A percentile compares a stretch with the other conserved stretches of the same genome.
Evolutionary conservation across 2,329 filamentous ascomycete species (phyloP).

Genomic region (Cordyceps cateniannulata): DNA sequence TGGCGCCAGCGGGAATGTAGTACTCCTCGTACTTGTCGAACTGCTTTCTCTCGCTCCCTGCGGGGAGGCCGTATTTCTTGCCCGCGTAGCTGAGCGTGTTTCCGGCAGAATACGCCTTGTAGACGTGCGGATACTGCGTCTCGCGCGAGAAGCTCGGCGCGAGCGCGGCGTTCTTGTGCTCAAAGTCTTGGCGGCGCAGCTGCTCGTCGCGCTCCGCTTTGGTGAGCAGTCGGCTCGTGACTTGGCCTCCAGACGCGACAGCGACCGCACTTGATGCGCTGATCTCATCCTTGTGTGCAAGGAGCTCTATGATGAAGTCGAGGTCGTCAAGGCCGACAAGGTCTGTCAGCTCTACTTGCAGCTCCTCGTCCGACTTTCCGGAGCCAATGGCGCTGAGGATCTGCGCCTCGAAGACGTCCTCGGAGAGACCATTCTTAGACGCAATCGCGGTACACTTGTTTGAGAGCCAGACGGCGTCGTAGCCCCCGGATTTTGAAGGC

Average conservation of each 20-base stretch:
- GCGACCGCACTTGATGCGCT: slow-evolving; percentile 37
- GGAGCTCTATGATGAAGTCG: slow-evolving; percentile 87
- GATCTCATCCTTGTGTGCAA: slow-evolving; percentile 68
- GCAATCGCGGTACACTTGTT: slow-evolving; percentile 63
- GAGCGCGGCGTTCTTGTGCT: slow-evolving; percentile 74
- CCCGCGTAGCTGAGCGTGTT: slow-evolving; percentile 78
- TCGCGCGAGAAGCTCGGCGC: slow-evolving; percentile 65
- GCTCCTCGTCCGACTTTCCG: slow-evolving; percentile 65
- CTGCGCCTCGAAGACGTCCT: slow-evolving; percentile 68
- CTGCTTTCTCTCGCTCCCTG: slow-evolving; percentile 65
- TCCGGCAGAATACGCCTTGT: slow-evolving; percentile 73
- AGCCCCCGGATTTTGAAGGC: slow-evolving; percentile 27
- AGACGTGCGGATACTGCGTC: slow-evolving; percentile 87
- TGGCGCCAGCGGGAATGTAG: slow-evolving; percentile 72
- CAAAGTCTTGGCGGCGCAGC: slow-evolving; percentile 66
- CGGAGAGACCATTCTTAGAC: slow-evolving; percentile 57
- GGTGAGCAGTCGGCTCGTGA: slow-evolving; percentile 55
- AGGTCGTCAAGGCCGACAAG: slow-evolving; percentile 89
- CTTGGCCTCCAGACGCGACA: slow-evolving; percentile 25
- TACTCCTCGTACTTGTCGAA: slow-evolving; percentile 83
- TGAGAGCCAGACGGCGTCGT: slow-evolving; percentile 64
- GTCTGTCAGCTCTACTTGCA: slow-evolving; percentile 87
- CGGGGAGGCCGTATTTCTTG: slow-evolving; percentile 73
- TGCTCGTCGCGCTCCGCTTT: slow-evolving; percentile 72
- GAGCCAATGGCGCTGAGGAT: slow-evolving; percentile 68